Evolutionary conservation across 225 moss, liverwort and hornwort species (phyloP).

Genomic region (Bryoerythrophyllum caledonicum): DNA sequence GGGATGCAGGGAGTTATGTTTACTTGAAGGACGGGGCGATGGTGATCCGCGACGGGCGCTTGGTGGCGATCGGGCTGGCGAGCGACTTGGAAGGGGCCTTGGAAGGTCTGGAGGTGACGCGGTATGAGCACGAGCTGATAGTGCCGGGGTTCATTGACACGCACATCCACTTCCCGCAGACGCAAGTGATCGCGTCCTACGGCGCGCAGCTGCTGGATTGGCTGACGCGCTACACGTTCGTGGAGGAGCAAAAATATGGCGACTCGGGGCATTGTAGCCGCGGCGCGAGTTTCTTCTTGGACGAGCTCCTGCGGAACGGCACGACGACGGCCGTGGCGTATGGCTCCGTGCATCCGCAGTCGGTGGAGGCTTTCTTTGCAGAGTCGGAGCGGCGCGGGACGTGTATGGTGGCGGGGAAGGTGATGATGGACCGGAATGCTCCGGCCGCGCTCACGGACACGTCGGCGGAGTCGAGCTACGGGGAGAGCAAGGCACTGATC

Average conservation of each 20-base stretch:
- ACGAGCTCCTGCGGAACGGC: conserved; percentile 50
- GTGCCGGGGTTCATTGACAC: conserved; percentile 53
- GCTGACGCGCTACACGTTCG: conserved; percentile 48
- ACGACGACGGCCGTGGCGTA: conserved; percentile 52
- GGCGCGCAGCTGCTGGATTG: conserved; percentile 53
- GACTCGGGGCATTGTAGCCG: conserved; percentile 30
- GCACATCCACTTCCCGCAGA: conserved; percentile 58
- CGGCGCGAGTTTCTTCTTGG: conserved; percentile 41
- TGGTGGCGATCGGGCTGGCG: conserved; percentile 30
- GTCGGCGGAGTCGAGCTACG: conserved; percentile 28
- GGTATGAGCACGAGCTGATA: conserved; percentile 33
- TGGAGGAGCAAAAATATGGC: conserved; percentile 48
- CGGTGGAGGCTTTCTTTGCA: conserved; percentile 48
- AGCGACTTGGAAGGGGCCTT: conserved; percentile 26
- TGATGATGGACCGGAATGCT: conserved; percentile 55
- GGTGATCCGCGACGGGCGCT: conserved; percentile 32
- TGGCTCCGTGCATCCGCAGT: conserved; percentile 41
- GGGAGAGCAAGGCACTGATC: conserved; percentile 37
- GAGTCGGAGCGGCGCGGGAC: conserved; percentile 46
- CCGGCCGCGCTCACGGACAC: conserved; percentile 36
- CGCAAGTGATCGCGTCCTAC: conserved; percentile 55
- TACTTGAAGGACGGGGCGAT: conserved; percentile 46
- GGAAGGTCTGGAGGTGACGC: conserved; percentile 15
- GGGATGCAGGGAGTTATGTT: conserved; percentile 31
- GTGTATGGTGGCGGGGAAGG: conserved; percentile 52